phyloP scores from a whole-genome alignment of 108 stramenopile species.

The Discostella pseudostelligera region DNA sequence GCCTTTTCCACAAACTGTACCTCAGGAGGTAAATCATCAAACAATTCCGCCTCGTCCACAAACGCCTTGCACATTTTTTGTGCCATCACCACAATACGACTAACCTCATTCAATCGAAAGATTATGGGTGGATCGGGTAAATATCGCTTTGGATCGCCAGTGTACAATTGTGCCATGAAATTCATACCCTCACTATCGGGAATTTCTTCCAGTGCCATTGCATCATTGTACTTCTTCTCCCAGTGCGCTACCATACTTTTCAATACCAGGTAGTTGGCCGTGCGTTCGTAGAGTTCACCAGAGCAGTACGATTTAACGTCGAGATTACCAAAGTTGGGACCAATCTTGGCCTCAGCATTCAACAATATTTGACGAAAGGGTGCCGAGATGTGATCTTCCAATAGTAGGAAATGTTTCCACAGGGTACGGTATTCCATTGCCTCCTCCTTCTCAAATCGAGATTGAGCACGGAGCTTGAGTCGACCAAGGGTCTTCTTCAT shows the following conservation, averaged over 20 bases:
- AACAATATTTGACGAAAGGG: constrained; percentile 85
- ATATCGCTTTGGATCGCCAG: constrained; percentile 80
- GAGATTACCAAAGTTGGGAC: constrained; percentile 84
- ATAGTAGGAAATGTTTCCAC: constrained; percentile 62
- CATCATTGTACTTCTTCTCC: constrained; percentile 86
- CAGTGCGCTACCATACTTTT: constrained; percentile 87
- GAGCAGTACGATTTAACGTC: constrained; percentile 58
- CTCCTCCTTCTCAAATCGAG: constrained; percentile 52
- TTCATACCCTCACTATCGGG: constrained; percentile 47
- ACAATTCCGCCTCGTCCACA: constrained; percentile 55
- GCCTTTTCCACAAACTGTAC: constrained; percentile 73
- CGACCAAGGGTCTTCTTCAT: constrained; percentile 69
- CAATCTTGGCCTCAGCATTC: constrained; percentile 71
- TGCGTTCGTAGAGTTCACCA: constrained; percentile 72
- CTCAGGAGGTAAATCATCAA: constrained; percentile 70
- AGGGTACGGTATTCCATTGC: constrained; percentile 51
- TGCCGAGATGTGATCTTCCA: constrained; percentile 83
- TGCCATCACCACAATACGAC: constrained; percentile 71
- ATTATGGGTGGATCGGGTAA: constrained; percentile 76
- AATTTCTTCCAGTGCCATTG: constrained; percentile 59
- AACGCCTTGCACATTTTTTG: constrained; percentile 77
- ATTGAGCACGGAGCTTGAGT: constrained; percentile 57
- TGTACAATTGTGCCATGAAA: constrained; percentile 41
- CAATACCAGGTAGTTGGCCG: constrained; percentile 77
- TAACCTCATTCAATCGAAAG: constrained; percentile 67